Base-by-base conservation (phyloP, 805 yeast genomes). In the Spathaspora girioi region DNA sequence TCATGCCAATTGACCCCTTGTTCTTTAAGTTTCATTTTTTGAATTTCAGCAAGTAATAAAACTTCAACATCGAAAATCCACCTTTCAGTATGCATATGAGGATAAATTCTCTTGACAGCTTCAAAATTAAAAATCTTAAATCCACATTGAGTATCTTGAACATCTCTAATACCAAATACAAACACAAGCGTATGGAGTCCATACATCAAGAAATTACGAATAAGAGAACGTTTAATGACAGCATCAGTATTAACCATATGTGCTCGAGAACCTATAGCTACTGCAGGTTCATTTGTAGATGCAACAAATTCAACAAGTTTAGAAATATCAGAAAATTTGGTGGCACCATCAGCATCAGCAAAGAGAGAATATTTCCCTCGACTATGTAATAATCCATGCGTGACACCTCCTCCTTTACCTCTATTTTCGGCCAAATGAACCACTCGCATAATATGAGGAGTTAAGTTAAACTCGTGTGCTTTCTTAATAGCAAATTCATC, bases 51-150 rank as follows among this genome's bases (percentile, higher is more conserved):
- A 53, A 94, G 72, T 49, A 94, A 80, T 57, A 94, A 75, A 14
- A 93, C 81, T 71, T 94, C 99, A 31, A 94, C 97, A 64, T 94
- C 99, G 69, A 94, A 94, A 38, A 94, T 94, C 99, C 99, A 94
- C 48, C 98, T 85, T 68, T 94, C 99, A 10, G 96, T 93, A 67
- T 93, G 97, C 87, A 94, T 81, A 57, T 80, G 84, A 1, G 97
- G 97, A 67, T 91, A 90, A 43, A 94, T 88, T 49, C 61, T 61
- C 15, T 60, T 62, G 20, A 85, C 79, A 0, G 97, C 86, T 8
- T 76, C 71, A 54, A 83, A 80, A 58, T 93, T 89, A 69, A 93
- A 94, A 67, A 94, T 71, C 68, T 94, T 94, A 73, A 94, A 94
- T 2, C 99, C 99, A 73, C 99, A 94, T 73, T 94, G 99, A 10